Conservation (phyloP, 352 stramenopile species). For the Stramenopiles sp. region DNA sequence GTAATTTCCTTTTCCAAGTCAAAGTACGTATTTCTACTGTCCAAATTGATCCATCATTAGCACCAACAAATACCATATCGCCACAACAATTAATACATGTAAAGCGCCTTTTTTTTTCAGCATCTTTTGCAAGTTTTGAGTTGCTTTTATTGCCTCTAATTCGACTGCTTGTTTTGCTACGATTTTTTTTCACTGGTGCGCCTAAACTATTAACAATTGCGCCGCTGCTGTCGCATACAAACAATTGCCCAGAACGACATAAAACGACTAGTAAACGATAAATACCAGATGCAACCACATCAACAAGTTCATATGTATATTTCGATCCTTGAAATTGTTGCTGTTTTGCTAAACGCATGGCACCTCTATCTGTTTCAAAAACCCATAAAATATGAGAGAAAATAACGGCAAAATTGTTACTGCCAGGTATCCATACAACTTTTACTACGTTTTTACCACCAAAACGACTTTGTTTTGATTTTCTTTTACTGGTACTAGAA, state of each 20-base stretch:
- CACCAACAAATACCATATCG: neutral
- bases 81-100: neutral
- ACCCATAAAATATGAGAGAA: conserved; percentile 6
- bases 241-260: neutral
- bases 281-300: neutral
- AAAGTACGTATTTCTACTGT: neutral
- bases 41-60: neutral
- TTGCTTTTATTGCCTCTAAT: neutral
- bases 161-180: neutral
- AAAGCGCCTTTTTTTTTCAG: neutral
- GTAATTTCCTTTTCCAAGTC: neutral
- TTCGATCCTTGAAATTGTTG: conserved; percentile 1
- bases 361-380: conserved; percentile 2
- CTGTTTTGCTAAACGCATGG: neutral
- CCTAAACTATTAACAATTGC: neutral
- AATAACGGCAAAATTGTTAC: conserved; percentile 1
- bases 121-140: neutral
- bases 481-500: neutral
- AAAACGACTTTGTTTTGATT: neutral
- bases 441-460: neutral
- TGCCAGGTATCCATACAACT: neutral
- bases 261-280: neutral
- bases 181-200: neutral
- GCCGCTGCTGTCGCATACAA: neutral
- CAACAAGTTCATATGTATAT: neutral